A percentile compares a stretch with the other conserved stretches of the same genome.
Evolutionary conservation across 495 filamentous ascomycete species (phyloP).

Genomic region (Penicillium verhagenii): DNA sequence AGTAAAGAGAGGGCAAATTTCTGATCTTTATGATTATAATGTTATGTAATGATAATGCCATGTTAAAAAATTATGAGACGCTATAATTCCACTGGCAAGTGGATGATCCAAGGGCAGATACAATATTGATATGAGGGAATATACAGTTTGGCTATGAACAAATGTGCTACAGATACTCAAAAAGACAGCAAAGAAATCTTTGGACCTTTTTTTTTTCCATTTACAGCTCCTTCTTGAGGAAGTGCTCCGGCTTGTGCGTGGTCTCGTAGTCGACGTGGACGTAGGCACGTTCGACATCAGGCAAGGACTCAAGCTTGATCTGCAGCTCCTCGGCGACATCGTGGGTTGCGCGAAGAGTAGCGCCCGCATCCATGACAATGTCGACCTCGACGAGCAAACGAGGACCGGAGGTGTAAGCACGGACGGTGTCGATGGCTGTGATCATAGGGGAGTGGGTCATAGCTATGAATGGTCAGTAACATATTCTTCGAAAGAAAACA

Average conservation of each 20-base stretch:
- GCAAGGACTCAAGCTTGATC: constrained; percentile 88
- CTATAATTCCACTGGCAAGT: not conserved
- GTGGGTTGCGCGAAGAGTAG: constrained; percentile 74
- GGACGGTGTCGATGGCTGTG: constrained; percentile 86
- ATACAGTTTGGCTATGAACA: too few species aligned
- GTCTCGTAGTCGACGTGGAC: constrained; percentile 98
- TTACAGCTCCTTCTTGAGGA: constrained; percentile 61
- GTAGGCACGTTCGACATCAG: constrained; percentile 91
- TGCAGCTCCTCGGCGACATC: constrained; percentile 94
- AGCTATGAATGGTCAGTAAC: constrained; percentile 35
- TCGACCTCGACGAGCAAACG: constrained; percentile 89
- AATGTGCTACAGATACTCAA: too few species aligned
- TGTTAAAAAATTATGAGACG: too few species aligned
- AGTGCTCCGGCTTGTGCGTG: constrained; percentile 87
- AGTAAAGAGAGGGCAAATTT: too few species aligned
- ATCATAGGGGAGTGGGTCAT: constrained; percentile 87
- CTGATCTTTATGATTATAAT: not conserved
- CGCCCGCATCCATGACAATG: constrained; percentile 74
- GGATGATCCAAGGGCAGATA: too few species aligned
- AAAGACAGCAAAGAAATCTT: too few species aligned
- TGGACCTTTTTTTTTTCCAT: too few species aligned
- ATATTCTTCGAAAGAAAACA: not conserved
- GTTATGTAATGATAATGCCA: not conserved
- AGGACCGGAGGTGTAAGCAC: constrained; percentile 88
- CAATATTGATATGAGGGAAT: not conserved